Evolutionary conservation across 176 grass and related monocot species (phyloP).

Genomic region (Olyra latifolia): DNA sequence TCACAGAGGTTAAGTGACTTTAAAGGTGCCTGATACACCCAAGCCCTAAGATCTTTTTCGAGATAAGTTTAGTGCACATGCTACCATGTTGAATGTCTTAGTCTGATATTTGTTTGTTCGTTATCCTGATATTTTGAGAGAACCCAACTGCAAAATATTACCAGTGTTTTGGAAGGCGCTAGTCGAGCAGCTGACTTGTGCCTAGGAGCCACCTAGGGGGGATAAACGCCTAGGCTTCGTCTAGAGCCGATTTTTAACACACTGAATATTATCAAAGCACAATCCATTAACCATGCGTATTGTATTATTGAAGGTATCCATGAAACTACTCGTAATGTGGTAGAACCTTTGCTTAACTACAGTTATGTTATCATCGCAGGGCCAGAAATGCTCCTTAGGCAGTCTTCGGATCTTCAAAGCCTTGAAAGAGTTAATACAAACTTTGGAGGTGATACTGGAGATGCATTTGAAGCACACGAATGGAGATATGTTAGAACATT

Average conservation of each 20-base stretch:
- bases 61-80: background rate
- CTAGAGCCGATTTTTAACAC: no score
- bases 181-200: no score
- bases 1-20: background rate
- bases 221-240: no score
- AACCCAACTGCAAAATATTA: background rate
- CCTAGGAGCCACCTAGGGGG: no score
- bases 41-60: background rate
- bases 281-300: background rate
- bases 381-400: constrained; percentile 83
- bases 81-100: constrained; percentile 13
- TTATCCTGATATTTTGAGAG: constrained; percentile 18
- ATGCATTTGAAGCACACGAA: constrained; percentile 84
- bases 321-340: background rate
- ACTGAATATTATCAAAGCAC: background rate
- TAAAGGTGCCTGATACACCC: background rate
- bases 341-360: constrained; percentile 5
- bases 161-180: no score
- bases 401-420: constrained; percentile 58
- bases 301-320: constrained; percentile 4
- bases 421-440: constrained; percentile 43
- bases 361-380: constrained; percentile 48
- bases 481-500: constrained; percentile 90
- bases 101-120: background rate
- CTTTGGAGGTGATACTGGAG: constrained; percentile 65